Evolutionary conservation across 1,284 basidiomycete species (phyloP), one percentile per base, ranked within the genome.

Genomic region (Moniliophthora roreri): DNA sequence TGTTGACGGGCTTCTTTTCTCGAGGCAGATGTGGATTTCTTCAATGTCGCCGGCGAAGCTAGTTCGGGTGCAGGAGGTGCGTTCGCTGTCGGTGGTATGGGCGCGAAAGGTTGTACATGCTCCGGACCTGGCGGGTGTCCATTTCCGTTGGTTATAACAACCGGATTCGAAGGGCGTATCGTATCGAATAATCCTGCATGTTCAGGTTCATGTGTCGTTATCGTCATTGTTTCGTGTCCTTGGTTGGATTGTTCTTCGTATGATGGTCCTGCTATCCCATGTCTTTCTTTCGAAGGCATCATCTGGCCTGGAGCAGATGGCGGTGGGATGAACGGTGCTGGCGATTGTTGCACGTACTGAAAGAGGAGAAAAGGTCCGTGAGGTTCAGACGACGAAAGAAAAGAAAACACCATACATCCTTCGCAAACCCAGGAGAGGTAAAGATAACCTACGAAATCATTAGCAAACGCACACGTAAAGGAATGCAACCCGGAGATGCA

Each of bases 391-490:
- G 35, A 34, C 21, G 11, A 34, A 47, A 32, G 26, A 16, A 15
- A 51, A 51, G 34, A 71, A n/a, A n/a, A n/a, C n/a, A n/a, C n/a
- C 82, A 62, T 61, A 89, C 89, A 56, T 90, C 77, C 66, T 65
- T 70, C 2, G 89, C 89, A 60, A 76, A 84, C 2, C 89, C 90
- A 18, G 90, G 89, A 5, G 84, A 68, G 1, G 81, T 88, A 1
- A 81, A 53, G 16, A 87, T 68, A 26, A 87, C 76, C 87, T 86
- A 56, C n/a, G 39, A 28, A 21, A 23, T 21, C 8, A 26, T 24
- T 28, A 11, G 15, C 34, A 21, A 32, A 24, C 18, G 37, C 15
- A 40, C 13, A 44, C 8, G 20, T 42, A 15, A 53, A 16, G 18
- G 21, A 52, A 47, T 35, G 37, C 40, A 38, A 42, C 4, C 21